These are phyloP conservation scores for Aspergillus affinis DNA, from an alignment of 495 filamentous ascomycete species.

Conservation along the genomic window DNA sequence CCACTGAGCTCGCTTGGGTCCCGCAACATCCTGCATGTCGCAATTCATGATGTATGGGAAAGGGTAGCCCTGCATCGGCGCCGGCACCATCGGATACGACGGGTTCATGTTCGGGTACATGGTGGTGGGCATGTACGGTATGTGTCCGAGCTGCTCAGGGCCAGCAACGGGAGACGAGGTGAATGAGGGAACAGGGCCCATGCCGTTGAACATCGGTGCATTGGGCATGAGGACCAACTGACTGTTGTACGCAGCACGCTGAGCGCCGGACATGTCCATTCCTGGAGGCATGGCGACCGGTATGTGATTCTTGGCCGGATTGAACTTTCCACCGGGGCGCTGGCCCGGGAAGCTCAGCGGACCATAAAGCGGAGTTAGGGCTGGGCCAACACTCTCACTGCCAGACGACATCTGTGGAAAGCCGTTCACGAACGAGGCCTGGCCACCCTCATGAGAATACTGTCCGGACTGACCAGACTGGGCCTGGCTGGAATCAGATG, in stretches of 20 bases:
- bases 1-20: background rate
- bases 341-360: slow-evolving; percentile 29
- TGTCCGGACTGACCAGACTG: slow-evolving; percentile 23
- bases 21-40: background rate
- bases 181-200: slow-evolving; percentile 28
- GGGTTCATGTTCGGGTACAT: slow-evolving; percentile 21
- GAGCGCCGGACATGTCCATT: slow-evolving; percentile 29
- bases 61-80: slow-evolving; percentile 25
- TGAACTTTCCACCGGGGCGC: slow-evolving; percentile 28
- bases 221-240: slow-evolving; percentile 34
- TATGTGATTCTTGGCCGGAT: slow-evolving; percentile 22
- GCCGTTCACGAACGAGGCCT: background rate
- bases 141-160: slow-evolving; percentile 33
- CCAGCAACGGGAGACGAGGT: slow-evolving; percentile 17
- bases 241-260: slow-evolving; percentile 28
- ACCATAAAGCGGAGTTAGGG: slow-evolving; percentile 23
- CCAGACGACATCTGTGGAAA: background rate
- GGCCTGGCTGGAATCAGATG: slow-evolving; percentile 34
- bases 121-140: slow-evolving; percentile 29
- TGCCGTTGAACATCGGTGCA: slow-evolving; percentile 25
- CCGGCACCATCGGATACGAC: slow-evolving; percentile 14
- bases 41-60: slow-evolving; percentile 33
- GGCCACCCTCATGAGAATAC: slow-evolving; percentile 17
- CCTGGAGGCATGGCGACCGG: slow-evolving; percentile 28
- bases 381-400: slow-evolving; percentile 18